Evolutionary conservation across 1,284 basidiomycete species (phyloP).

Genomic region (Cronartium ribicola): DNA sequence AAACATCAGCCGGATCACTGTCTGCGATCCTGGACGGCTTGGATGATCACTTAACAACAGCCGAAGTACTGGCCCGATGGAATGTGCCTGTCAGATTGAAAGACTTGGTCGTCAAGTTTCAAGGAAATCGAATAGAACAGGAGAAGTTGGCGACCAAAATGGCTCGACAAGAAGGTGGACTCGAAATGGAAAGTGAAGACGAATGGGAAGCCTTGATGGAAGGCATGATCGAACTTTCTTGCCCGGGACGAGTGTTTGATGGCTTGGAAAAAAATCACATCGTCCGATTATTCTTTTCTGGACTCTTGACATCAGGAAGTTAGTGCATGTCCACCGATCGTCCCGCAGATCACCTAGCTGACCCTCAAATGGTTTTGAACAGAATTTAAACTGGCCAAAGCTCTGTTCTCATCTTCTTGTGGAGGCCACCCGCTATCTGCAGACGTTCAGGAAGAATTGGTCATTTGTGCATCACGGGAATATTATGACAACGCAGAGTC

Average conservation of each 20-base stretch:
- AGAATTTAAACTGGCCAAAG: constrained; percentile 75
- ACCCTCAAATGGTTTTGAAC: constrained; percentile 35
- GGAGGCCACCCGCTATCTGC: constrained; percentile 59
- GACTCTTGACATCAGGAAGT: constrained; percentile 78
- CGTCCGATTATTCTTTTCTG: constrained; percentile 71
- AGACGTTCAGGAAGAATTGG: constrained; percentile 66
- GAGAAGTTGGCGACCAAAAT: constrained; percentile 78
- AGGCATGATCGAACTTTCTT: constrained; percentile 76
- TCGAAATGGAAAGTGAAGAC: constrained; percentile 60
- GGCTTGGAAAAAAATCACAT: constrained; percentile 67
- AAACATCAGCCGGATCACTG: constrained; percentile 66
- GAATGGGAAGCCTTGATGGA: constrained; percentile 80
- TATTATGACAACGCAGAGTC: constrained; percentile 87
- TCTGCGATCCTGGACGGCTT: constrained; percentile 79
- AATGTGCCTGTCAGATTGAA: constrained; percentile 67
- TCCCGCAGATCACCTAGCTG: not conserved
- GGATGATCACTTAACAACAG: constrained; percentile 86
- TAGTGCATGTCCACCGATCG: constrained; percentile 54
- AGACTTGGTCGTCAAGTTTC: constrained; percentile 75
- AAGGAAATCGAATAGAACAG: constrained; percentile 65
- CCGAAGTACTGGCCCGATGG: constrained; percentile 83
- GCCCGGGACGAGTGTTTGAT: constrained; percentile 73
- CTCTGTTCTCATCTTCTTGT: constrained; percentile 60
- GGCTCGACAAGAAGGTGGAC: constrained; percentile 63
- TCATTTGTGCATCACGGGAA: constrained; percentile 72